A percentile compares a stretch with the other conserved stretches of the same genome.
phyloP scores from a whole-genome alignment of 441 rosid species.

The Eutrema salsugineum region DNA sequence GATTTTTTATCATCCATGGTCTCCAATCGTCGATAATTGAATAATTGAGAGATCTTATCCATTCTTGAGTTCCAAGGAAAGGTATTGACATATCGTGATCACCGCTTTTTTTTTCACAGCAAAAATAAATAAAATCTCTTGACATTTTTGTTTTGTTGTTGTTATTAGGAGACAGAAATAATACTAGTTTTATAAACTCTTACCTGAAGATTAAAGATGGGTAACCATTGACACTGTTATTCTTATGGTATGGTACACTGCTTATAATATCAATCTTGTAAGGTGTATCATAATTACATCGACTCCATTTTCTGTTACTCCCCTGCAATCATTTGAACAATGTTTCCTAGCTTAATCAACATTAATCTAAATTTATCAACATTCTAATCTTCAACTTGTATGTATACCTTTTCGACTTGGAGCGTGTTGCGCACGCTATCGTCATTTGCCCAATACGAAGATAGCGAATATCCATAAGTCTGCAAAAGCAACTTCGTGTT shows the following conservation, averaged over 20 bases:
- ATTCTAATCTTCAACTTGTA: neutral
- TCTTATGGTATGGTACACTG: constrained; percentile 37
- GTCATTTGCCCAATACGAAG: neutral
- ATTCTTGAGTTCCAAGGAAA: constrained; percentile 45
- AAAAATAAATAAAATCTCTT: neutral
- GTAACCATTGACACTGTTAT: constrained; percentile 46
- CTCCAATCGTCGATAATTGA: constrained; percentile 59
- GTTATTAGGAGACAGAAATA: neutral
- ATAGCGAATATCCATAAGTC: neutral
- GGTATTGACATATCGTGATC: constrained; percentile 56
- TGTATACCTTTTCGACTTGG: neutral
- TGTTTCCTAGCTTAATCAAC: neutral
- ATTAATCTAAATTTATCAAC: neutral
- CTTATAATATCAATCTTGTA: constrained; percentile 30
- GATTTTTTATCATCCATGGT: constrained; percentile 43
- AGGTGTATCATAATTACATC: constrained; percentile 36
- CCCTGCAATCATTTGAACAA: neutral
- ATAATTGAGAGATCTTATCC: constrained; percentile 50
- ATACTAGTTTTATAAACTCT: neutral
- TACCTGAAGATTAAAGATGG: constrained; percentile 58
- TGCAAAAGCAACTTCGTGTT: neutral
- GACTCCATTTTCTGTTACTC: constrained; percentile 37
- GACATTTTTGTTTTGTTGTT: neutral
- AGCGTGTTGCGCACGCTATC: neutral
- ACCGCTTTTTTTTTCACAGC: constrained; percentile 36